These are phyloP conservation scores for Aplosporella prunicola DNA, from an alignment of 2,329 filamentous ascomycete species.

Conservation along the genomic window DNA sequence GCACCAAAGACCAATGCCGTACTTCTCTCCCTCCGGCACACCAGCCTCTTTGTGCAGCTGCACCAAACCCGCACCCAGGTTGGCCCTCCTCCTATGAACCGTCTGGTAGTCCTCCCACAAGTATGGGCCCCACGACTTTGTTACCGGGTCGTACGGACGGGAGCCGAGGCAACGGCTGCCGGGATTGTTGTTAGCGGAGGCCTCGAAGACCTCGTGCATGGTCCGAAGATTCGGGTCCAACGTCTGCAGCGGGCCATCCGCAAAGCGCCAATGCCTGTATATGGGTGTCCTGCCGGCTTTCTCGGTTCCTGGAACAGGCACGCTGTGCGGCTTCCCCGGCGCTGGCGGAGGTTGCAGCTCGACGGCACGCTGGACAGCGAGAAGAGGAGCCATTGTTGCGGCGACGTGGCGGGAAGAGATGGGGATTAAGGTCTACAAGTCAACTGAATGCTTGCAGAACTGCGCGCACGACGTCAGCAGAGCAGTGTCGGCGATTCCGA, in stretches of 20 bases:
- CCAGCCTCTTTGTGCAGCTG: slow-evolving; percentile 69
- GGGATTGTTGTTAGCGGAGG: slow-evolving; percentile 50
- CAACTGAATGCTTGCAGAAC: slow-evolving; percentile 3
- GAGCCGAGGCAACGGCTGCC: slow-evolving; percentile 68
- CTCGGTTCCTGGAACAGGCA: slow-evolving; percentile 67
- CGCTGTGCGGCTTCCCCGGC: slow-evolving; percentile 65
- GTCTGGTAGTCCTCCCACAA: slow-evolving; percentile 77
- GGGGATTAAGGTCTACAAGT: neutral
- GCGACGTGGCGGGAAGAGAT: neutral
- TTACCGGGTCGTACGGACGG: slow-evolving; percentile 66
- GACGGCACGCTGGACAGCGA: slow-evolving; percentile 22
- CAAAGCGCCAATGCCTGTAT: slow-evolving; percentile 76
- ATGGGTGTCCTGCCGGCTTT: slow-evolving; percentile 61
- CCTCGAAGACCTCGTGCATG: slow-evolving; percentile 72
- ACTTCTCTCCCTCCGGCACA: slow-evolving; percentile 51
- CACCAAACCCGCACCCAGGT: slow-evolving; percentile 76
- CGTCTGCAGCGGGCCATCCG: slow-evolving; percentile 61
- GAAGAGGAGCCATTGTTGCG: slow-evolving; percentile 22
- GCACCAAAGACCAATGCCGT: slow-evolving; percentile 75
- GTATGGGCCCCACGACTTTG: slow-evolving; percentile 66
- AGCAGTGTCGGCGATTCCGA: too few species aligned
- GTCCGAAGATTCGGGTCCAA: slow-evolving; percentile 63
- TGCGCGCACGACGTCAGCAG: neutral
- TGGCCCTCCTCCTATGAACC: slow-evolving; percentile 67
- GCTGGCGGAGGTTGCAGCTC: slow-evolving; percentile 56